Conservation (phyloP, 1,139 yeast species). For the Yamadazyma conglobata region DNA sequence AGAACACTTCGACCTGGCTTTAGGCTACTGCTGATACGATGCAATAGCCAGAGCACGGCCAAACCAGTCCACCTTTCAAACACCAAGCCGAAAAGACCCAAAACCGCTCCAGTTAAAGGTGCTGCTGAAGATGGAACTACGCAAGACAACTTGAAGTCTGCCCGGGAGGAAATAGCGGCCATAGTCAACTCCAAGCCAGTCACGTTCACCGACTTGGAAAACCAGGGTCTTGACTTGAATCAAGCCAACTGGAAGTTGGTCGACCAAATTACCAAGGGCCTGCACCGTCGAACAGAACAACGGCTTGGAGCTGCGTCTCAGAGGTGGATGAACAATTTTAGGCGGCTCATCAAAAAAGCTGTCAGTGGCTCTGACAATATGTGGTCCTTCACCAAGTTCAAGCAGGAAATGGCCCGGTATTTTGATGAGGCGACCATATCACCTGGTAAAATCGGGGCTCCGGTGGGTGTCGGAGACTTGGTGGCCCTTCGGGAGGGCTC, state of each 20-base stretch:
- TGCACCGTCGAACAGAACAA: constrained; percentile 16
- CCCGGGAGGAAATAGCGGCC: too few species aligned
- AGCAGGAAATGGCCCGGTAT: constrained; percentile 12
- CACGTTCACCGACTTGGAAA: constrained; percentile 13
- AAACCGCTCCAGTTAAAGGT: background rate
- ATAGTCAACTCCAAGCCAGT: too few species aligned
- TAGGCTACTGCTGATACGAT: too few species aligned
- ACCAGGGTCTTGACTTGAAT: constrained; percentile 10
- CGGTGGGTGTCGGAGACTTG: constrained; percentile 37
- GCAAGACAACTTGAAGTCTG: background rate
- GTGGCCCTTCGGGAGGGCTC: constrained; percentile 33
- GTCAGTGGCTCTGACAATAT: background rate
- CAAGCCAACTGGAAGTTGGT: constrained; percentile 12
- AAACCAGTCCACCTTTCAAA: too few species aligned
- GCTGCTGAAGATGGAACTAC: background rate
- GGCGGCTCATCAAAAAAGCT: background rate
- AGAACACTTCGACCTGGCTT: too few species aligned
- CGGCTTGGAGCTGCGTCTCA: constrained; percentile 18
- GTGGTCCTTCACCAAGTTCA: constrained; percentile 1
- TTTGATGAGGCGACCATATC: constrained; percentile 26
- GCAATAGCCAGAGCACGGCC: too few species aligned
- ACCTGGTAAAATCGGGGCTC: constrained; percentile 20
- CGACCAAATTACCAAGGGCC: constrained; percentile 15
- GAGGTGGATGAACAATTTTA: constrained; percentile 16
- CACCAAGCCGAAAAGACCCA: background rate